Evolutionary conservation across 352 stramenopile species (phyloP).

Genomic region (Pythium volutum): DNA sequence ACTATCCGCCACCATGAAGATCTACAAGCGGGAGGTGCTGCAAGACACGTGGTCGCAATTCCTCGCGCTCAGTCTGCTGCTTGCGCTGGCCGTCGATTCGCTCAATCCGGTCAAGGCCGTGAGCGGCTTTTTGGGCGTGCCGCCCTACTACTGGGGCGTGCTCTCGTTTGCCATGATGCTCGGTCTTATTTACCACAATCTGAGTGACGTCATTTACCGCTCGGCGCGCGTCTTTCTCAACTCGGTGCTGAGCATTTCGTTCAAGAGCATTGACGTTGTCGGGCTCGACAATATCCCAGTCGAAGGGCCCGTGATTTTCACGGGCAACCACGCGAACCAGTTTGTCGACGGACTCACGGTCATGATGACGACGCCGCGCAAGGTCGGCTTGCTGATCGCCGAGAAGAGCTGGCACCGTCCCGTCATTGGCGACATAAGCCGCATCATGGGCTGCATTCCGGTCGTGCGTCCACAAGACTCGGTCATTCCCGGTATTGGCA

Average conservation of each 20-base stretch:
- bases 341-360: conserved; percentile 98
- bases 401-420: conserved; percentile 95
- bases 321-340: conserved; percentile 98
- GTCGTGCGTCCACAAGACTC: conserved; percentile 96
- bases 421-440: conserved; percentile 94
- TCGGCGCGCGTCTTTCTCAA: conserved; percentile 94
- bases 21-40: conserved; percentile 71
- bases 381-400: conserved; percentile 97
- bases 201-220: conserved; percentile 77
- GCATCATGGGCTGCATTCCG: conserved; percentile 95
- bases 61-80: conserved; percentile 62
- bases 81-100: conserved; percentile 81
- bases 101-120: conserved; percentile 87
- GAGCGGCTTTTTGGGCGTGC: conserved; percentile 62
- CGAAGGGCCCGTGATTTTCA: conserved; percentile 97
- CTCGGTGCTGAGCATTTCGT: conserved; percentile 97
- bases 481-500: conserved; percentile 64
- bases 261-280: conserved; percentile 96
- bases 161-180: conserved; percentile 64
- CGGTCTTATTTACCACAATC: conserved; percentile 68
- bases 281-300: conserved; percentile 95
- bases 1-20: conserved; percentile 48
- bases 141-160: conserved; percentile 69
- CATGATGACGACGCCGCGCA: conserved; percentile 92
- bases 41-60: conserved; percentile 86